These are phyloP conservation scores for Bryopsis sp. DNA, from an alignment of 139 green algal genomes.

Conservation along the genomic window DNA sequence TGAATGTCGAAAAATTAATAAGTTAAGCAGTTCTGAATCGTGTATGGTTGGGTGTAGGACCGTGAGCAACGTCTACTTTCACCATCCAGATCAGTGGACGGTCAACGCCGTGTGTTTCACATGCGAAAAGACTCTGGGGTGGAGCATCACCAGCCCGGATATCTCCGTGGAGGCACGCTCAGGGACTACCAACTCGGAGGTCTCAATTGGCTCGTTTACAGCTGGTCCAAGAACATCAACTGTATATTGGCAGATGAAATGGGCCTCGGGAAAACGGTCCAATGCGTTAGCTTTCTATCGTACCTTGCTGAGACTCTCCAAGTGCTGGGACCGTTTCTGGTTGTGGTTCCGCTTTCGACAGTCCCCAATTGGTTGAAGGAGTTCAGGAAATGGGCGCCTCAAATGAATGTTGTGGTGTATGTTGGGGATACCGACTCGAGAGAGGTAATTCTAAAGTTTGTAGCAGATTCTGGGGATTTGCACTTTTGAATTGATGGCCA, in stretches of 20 bases:
- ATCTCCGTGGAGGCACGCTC: slow-evolving; percentile 27
- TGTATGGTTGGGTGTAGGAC: slow-evolving; percentile 35
- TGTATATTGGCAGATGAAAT: slow-evolving; percentile 94
- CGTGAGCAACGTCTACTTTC: slow-evolving; percentile 41
- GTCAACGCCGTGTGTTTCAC: slow-evolving; percentile 44
- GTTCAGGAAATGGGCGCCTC: slow-evolving; percentile 71
- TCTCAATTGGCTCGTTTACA: slow-evolving; percentile 83
- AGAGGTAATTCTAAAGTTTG: too few relatives aligned
- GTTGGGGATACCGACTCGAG: slow-evolving; percentile 66
- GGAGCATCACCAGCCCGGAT: slow-evolving; percentile 56
- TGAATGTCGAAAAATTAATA: too few relatives aligned
- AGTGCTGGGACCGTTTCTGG: slow-evolving; percentile 71
- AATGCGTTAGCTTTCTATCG: slow-evolving; percentile 64
- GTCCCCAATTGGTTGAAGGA: slow-evolving; percentile 87
- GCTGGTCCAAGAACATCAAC: slow-evolving; percentile 65
- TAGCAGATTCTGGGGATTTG: neutral
- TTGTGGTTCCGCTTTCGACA: slow-evolving; percentile 83
- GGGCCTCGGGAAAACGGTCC: slow-evolving; percentile 77
- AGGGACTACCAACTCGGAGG: slow-evolving; percentile 75
- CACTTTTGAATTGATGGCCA: neutral
- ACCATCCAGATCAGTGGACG: slow-evolving; percentile 42
- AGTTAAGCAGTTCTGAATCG: too few relatives aligned
- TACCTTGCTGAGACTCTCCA: slow-evolving; percentile 46
- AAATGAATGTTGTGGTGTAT: slow-evolving; percentile 74
- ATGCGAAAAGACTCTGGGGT: slow-evolving; percentile 34